Evolutionary conservation across 208 protist species (phyloP), one percentile per base, ranked within the genome.

Genomic region (Eutreptiella sp.): DNA sequence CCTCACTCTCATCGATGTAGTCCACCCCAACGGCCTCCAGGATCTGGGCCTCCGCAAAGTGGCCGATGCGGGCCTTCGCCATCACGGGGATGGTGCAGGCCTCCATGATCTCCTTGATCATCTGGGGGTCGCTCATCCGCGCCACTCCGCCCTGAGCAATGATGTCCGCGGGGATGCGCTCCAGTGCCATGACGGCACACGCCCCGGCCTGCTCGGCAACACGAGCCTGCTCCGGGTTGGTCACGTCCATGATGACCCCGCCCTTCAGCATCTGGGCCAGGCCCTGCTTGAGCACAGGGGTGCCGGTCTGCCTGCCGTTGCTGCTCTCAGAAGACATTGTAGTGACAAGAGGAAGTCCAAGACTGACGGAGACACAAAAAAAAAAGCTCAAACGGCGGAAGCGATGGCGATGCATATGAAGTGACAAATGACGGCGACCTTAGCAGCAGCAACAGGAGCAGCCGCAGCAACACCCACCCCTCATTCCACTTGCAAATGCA

Each of bases 181-280:
- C 86, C 9, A 92, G 75, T 24, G 83, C 83, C 83, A 89, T 89
- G 1, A 88, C 66, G 0, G 83, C 80, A 14, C 68, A 53, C 1
- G 85, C 85, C 42, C 85, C 85, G 7, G 83, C 81, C 31, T 79
- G 76, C 38, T 91, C 84, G 14, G 85, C 85, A 47, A 91, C 87
- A 38, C 75, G 61, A 4, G 87, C 87, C 70, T 92, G 84, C 58
- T 90, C 81, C n/a, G 66, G 60, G 64, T 84, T 85, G 19, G 85
- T 63, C 0, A 92, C 87, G 60, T 92, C 85, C 87, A 92, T 92
- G 68, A 92, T 92, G 19, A 92, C 85, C 23, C 81, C 81, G 16
- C 81, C 81, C 63, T 87, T 76, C 28, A 91, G 63, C 85, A 92
- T 91, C 66, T 87, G 58, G 0, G 87, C 87, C 0, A 90, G 60